phyloP scores from a whole-genome alignment of 495 filamentous ascomycete genomes.

The Podospora conica region DNA sequence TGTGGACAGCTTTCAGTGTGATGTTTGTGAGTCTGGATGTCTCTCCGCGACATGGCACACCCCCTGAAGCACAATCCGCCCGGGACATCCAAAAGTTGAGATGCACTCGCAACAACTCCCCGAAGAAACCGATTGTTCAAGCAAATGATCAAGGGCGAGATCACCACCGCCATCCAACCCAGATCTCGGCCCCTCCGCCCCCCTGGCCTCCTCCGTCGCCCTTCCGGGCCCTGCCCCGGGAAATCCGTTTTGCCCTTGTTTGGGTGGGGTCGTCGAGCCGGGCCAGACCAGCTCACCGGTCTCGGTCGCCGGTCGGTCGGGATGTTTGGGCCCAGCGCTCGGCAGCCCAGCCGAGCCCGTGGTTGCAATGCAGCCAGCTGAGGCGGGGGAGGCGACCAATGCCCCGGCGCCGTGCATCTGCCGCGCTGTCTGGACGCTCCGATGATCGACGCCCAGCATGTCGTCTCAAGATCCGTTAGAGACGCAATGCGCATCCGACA shows the following conservation, averaged over 20 bases:
- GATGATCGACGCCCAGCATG: slow-evolving; percentile 7
- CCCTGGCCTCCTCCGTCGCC: not conserved
- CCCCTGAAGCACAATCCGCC: too few species aligned
- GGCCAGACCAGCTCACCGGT: not conserved
- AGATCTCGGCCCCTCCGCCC: not conserved
- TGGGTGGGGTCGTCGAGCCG: slow-evolving; percentile 12
- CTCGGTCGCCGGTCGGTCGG: not conserved
- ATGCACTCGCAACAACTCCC: not conserved
- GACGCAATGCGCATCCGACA: slow-evolving; percentile 7
- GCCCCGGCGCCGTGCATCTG: too few species aligned
- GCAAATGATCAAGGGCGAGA: not conserved
- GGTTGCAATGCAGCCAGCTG: not conserved
- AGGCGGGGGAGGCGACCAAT: too few species aligned
- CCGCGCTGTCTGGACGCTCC: not conserved
- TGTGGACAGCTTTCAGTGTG: too few species aligned
- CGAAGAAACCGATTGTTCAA: not conserved
- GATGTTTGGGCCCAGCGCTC: slow-evolving; percentile 1
- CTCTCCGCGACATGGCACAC: too few species aligned
- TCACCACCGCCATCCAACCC: not conserved
- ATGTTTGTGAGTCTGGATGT: too few species aligned
- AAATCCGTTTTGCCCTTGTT: slow-evolving; percentile 16
- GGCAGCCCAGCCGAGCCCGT: slow-evolving; percentile 12
- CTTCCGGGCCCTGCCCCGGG: not conserved
- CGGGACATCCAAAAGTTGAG: too few species aligned
- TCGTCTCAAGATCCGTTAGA: slow-evolving; percentile 11